phyloP scores from a whole-genome alignment of 2,329 filamentous ascomycete genomes.

The Dothideomycetes sp. region DNA sequence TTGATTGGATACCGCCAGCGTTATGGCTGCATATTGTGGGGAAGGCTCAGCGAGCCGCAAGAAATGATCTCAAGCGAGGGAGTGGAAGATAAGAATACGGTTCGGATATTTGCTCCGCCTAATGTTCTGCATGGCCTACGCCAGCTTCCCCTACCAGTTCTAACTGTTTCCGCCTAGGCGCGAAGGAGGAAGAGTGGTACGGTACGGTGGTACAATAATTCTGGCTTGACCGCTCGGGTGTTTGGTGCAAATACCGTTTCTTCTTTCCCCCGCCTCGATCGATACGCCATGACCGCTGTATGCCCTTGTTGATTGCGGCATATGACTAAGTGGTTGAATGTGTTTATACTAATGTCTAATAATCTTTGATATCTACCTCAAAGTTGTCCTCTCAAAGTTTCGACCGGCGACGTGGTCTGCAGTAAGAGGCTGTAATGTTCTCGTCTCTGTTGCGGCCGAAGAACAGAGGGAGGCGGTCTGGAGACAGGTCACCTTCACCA shows the following conservation, averaged over 20 bases:
- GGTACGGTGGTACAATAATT: background rate
- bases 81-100: no score
- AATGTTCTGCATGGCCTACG: background rate
- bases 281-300: background rate
- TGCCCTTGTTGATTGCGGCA: background rate
- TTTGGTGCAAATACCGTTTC: background rate
- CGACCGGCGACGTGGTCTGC: background rate
- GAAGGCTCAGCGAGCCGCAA: no score
- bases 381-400: background rate
- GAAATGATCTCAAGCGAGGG: no score
- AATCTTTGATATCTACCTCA: background rate
- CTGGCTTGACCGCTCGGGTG: background rate
- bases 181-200: background rate
- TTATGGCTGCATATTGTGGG: no score
- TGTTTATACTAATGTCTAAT: background rate
- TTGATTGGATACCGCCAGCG: no score
- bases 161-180: background rate
- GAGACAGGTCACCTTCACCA: slow-evolving; percentile 12
- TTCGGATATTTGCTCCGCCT: no score
- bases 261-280: background rate
- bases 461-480: slow-evolving; percentile 18
- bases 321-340: background rate
- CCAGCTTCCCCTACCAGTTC: no score
- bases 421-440: slow-evolving; percentile 17
- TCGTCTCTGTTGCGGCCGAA: slow-evolving; percentile 24